Percentiles rank a stretch among this genome's conserved stretches.
phyloP scores from a whole-genome alignment of 306 rosid genomes.

The Pterocarpus macrocarpus region DNA sequence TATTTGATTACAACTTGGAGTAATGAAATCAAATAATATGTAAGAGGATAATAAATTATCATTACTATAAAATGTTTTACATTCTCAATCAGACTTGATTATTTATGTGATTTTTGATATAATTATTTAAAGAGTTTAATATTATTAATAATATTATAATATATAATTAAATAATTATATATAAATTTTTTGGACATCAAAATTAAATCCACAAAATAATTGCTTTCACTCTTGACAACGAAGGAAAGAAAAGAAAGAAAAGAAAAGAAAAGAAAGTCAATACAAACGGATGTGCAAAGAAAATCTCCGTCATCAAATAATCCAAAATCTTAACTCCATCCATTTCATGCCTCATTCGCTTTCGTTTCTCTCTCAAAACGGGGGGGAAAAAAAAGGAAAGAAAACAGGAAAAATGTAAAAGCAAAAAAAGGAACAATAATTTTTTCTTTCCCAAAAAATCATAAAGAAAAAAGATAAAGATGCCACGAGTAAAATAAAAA shows the following conservation, averaged over 20 bases:
- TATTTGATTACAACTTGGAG: too few species aligned
- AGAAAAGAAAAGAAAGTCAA: conserved; percentile 27
- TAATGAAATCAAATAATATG: too few species aligned
- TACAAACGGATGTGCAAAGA: conserved; percentile 30
- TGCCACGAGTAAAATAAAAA: conserved; percentile 19
- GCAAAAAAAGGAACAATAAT: background rate
- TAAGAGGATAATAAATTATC: too few species aligned
- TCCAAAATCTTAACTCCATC: conserved; percentile 45
- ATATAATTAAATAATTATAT: too few species aligned
- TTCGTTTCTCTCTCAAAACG: conserved; percentile 38
- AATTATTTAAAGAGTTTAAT: too few species aligned
- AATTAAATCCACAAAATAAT: background rate
- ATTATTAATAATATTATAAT: too few species aligned
- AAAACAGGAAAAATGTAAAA: conserved; percentile 9
- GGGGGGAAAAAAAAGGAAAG: background rate
- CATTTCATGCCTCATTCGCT: background rate
- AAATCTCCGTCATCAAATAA: conserved; percentile 38
- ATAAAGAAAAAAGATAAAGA: background rate
- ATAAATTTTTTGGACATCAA: too few species aligned
- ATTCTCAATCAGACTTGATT: too few species aligned
- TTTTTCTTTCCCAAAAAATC: background rate
- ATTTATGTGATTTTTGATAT: too few species aligned
- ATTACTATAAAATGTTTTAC: too few species aligned
- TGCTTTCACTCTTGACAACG: background rate
- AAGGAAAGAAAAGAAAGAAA: background rate